Conservation (phyloP, 202 grass and related monocot genomes). For the Cymbopogon flexuosus region DNA sequence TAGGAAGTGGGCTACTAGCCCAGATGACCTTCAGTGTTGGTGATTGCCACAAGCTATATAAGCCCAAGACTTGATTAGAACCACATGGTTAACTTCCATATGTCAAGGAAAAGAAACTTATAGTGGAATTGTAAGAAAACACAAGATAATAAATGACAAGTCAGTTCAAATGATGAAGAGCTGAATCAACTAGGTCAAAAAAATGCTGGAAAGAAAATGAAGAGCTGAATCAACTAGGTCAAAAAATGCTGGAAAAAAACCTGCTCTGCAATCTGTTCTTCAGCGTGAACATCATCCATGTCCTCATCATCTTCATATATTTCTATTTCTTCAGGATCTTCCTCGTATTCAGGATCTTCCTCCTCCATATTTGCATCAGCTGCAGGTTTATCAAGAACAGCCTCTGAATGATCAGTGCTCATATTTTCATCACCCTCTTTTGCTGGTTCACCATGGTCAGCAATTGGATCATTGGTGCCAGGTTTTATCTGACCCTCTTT, state of each 20-base stretch:
- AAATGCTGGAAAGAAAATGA: neutral
- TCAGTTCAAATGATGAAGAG: neutral
- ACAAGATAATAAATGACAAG: neutral
- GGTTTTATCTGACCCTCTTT: slow-evolving; percentile 40
- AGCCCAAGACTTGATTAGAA: neutral
- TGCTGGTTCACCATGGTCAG: slow-evolving; percentile 20
- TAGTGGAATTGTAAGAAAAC: neutral
- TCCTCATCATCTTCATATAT: slow-evolving; percentile 65
- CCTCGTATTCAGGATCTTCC: slow-evolving; percentile 65
- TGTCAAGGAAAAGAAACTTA: slow-evolving; percentile 12
- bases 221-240: neutral
- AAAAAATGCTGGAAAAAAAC: slow-evolving; percentile 14
- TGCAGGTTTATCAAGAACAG: slow-evolving; percentile 36
- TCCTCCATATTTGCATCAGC: slow-evolving; percentile 57
- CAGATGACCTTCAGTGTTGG: neutral
- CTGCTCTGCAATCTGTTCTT: slow-evolving; percentile 30
- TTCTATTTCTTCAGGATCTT: slow-evolving; percentile 74
- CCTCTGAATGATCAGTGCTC: slow-evolving; percentile 24
- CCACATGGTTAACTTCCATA: neutral
- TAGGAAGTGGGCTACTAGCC: neutral
- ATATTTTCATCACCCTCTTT: slow-evolving; percentile 38
- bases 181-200: slow-evolving; percentile 1
- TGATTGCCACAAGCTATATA: neutral
- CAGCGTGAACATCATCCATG: slow-evolving; percentile 50
- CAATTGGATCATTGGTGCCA: slow-evolving; percentile 11